Conservation (phyloP, 805 yeast species). For the Brettanomyces anomalus region DNA sequence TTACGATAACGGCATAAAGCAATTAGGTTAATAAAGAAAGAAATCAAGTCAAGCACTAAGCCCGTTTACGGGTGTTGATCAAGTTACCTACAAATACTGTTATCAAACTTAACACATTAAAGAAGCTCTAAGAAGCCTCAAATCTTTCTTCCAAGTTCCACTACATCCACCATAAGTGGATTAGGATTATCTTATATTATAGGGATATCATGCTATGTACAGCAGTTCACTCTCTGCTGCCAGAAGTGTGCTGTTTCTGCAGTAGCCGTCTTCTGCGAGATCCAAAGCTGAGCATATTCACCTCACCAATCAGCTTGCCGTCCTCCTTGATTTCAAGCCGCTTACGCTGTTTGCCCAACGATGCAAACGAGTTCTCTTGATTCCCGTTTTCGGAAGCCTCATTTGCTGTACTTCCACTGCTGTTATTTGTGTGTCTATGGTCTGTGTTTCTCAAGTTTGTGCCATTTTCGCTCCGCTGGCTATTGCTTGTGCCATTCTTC, state of each 20-base stretch:
- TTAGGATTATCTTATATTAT: neutral
- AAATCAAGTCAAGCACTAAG: no score
- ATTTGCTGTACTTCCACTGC: neutral
- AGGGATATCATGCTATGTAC: neutral
- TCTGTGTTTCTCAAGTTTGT: no score
- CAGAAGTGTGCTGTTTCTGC: slow-evolving; percentile 6
- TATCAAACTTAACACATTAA: no score
- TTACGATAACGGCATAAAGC: no score
- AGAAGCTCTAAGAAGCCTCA: no score
- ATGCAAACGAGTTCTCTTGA: slow-evolving; percentile 13
- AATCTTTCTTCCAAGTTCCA: no score
- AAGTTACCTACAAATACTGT: no score
- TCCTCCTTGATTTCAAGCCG: slow-evolving; percentile 17
- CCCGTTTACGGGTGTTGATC: no score
- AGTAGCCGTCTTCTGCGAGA: slow-evolving; percentile 16
- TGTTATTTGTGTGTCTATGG: neutral
- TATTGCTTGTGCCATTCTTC: slow-evolving; percentile 1
- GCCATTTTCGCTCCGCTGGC: neutral
- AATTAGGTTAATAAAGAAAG: no score
- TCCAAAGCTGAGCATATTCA: slow-evolving; percentile 20
- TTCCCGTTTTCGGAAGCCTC: neutral
- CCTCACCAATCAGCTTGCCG: slow-evolving; percentile 18
- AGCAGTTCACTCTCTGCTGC: neutral
- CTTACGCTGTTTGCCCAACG: slow-evolving; percentile 22
- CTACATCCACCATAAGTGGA: no score